Evolutionary conservation across 805 yeast species (phyloP), one percentile per base, ranked within the genome.

Genomic region (Candida sphagnicola): DNA sequence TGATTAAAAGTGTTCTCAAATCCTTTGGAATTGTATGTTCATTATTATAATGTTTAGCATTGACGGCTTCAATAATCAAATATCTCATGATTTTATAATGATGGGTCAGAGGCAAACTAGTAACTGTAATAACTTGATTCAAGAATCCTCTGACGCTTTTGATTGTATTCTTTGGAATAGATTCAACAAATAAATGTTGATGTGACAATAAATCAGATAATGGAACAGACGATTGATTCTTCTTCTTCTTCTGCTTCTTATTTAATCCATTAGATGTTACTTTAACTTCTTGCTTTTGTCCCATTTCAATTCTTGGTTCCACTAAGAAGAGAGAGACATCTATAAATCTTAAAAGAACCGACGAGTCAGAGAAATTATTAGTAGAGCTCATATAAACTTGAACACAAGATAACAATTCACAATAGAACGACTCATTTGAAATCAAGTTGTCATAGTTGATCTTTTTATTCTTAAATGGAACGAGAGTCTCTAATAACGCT

Each of bases 201-300:
- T 83, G 85, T 1, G 89, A 78, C 34, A 82, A 65, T 21, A 83
- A 54, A 60, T 85, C 95, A 6, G 90, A 75, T 44, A 82, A 59
- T 3, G 88, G 78, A 18, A 69, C 67, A 1, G 75, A 46, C 13
- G 58, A 59, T 28, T 60, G 58, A 33, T 54, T 58, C 45, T 70
- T 75, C 49, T 69, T 70, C 50, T 65, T 73, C 37, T 70, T 56
- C 39, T 54, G 59, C 47, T 65, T 64, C 41, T 64, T 66, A 34
- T 53, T 57, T 11, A 21, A 21, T 21, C 25, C 25, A 21, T 21
- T 21, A 21, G 25, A 8, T 8, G 25, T 11, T 21, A 8, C 11
- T 11, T 21, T 21, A 16, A 28, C 21, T 30, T 18, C n/a, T 35
- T 30, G n/a, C 29, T 37, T 13, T 31, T 28, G 31, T 36, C 21